Evolutionary conservation across 2,329 filamentous ascomycete species (phyloP), one percentile per base, ranked within the genome.

Genomic region (Epichloe amarillans): DNA sequence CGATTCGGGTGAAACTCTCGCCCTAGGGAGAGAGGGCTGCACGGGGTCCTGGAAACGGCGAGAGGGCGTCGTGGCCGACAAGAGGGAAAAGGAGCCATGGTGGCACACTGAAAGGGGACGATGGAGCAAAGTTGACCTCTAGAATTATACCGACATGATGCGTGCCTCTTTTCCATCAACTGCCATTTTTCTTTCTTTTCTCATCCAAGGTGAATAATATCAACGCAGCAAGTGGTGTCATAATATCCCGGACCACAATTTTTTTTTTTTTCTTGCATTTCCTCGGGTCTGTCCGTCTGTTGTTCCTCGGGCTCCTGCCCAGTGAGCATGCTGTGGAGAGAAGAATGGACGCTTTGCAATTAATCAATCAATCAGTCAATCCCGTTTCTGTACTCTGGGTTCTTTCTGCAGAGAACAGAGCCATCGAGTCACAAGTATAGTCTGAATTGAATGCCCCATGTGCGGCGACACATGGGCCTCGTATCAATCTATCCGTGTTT

Each of bases 101-200:
- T 74, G 68, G 67, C 73, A 76, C 49, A 72, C 70, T 0, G 73
- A 76, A 58, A 64, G 73, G 33, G 71, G 67, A 12, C 64, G 72
- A 39, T 76, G 72, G 71, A 60, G 55, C 33, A 60, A 54, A 42
- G 43, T 64, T 11, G 51, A 58, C 40, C 57, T 66, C 7, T 50
- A 46, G 46, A 4, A 30, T 30, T 3, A 30, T 30, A 10, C 30
- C 30, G 30, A 11, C 10, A 30, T 30, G 10, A 11, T 4, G 30
- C 30, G 8, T 23, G 21, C 3, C 33, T 54, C 45, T 56, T 53
- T 30, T 4, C 30, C 10, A 30, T 30, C 30, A 30, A 30, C 30
- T 11, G 8, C 3, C 30, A 11, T 30, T 11, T 30, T 10, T 10
- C 4, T 4, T 36, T 19, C 7, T 33, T 50, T 17, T 50, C 15